Percentiles rank a stretch among this genome's conserved stretches.
Conservation (phyloP, 768 basidiomycete species). For the Hemileccinum rubropunctum region DNA sequence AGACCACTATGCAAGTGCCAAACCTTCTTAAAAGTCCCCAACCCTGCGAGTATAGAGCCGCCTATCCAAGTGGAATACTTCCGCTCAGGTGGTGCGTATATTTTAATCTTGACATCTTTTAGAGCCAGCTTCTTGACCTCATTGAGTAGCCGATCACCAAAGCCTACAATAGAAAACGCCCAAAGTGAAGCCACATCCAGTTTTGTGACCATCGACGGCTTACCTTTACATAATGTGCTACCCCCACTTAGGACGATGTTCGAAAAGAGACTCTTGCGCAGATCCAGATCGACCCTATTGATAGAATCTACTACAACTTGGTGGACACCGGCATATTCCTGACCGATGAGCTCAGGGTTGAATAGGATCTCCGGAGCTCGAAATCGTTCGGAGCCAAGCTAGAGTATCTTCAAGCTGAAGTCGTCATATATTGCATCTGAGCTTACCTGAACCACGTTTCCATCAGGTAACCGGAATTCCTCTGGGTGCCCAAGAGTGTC, state of each 20-base stretch:
- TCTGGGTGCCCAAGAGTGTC: constrained; percentile 74
- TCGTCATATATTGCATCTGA: constrained; percentile 6
- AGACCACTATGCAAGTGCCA: constrained; percentile 1
- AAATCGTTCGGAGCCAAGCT: constrained; percentile 95
- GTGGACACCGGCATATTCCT: constrained; percentile 96
- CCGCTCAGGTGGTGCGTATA: constrained; percentile 98
- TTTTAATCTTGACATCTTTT: constrained; percentile 98
- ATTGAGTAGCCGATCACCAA: constrained; percentile 92
- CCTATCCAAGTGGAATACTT: constrained; percentile 99
- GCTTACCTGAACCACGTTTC: constrained; percentile 84
- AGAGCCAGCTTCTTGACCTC: constrained; percentile 96
- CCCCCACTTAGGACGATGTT: constrained; percentile 98
- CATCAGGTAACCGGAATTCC: constrained; percentile 92
- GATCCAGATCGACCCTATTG: constrained; percentile 91
- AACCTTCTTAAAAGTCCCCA: constrained; percentile 98
- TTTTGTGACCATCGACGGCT: constrained; percentile 16
- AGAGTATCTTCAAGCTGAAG: constrained; percentile 13
- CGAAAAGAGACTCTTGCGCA: constrained; percentile 91
- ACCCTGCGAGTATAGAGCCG: constrained; percentile 92
- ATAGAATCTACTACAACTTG: constrained; percentile 99
- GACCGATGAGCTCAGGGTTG: constrained; percentile 94
- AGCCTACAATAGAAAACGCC: constrained; percentile 49
- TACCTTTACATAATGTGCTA: constrained; percentile 92
- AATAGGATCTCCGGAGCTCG: constrained; percentile 97
- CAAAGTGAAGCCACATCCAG: constrained; percentile 19